Evolutionary conservation across 192 early-diverging fungal genomes (phyloP).

Genomic region (Dispira simplex): DNA sequence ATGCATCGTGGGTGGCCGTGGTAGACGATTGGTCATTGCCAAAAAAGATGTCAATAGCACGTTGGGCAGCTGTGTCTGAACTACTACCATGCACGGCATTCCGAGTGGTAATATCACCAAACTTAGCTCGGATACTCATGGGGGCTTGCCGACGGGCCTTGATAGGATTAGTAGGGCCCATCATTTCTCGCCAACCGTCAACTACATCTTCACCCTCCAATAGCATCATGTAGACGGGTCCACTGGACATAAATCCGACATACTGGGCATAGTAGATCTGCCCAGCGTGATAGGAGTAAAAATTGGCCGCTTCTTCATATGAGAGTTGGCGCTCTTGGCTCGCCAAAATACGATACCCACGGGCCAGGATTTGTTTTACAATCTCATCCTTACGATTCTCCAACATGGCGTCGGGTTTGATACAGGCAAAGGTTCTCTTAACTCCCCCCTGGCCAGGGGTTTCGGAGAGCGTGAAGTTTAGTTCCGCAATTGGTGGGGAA

Average conservation of each 20-base stretch:
- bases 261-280: conserved; percentile 24
- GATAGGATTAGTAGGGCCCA: conserved; percentile 29
- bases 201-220: conserved; percentile 33
- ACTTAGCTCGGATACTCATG: conserved; percentile 27
- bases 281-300: conserved; percentile 27
- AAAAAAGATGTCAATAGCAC: conserved; percentile 30
- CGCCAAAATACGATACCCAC: conserved; percentile 27
- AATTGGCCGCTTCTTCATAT: conserved; percentile 18
- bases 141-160: conserved; percentile 20
- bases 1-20: neutral
- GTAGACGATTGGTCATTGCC: neutral
- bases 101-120: conserved; percentile 22
- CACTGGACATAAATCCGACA: conserved; percentile 29
- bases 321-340: conserved; percentile 23
- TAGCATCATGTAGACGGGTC: conserved; percentile 27
- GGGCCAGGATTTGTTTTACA: conserved; percentile 19
- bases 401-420: conserved; percentile 33
- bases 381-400: conserved; percentile 19
- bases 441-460: conserved; percentile 12
- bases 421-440: conserved; percentile 30
- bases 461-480: conserved; percentile 18
- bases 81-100: conserved; percentile 44
- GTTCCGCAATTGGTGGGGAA: conserved; percentile 18
- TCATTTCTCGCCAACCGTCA: conserved; percentile 30
- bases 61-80: conserved; percentile 22